These are phyloP conservation scores for Cinnamomum chago DNA, from an alignment of 164 flowering plant species.

Conservation along the genomic window DNA sequence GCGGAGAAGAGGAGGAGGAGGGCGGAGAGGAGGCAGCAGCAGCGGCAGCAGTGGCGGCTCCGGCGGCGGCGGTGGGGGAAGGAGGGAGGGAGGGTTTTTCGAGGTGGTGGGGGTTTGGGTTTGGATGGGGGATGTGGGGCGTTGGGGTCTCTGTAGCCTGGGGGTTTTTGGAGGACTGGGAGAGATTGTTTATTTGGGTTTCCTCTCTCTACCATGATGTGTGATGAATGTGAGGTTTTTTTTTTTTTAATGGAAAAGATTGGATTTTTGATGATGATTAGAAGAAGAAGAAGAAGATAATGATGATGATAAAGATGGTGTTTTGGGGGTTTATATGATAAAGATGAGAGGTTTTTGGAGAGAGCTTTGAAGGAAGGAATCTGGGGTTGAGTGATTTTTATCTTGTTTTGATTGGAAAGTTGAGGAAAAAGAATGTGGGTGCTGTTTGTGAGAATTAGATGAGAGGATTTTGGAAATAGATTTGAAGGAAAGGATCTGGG, in stretches of 20 bases:
- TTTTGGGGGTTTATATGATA: background rate
- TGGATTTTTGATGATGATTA: too few species aligned
- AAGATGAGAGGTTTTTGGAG: too few species aligned
- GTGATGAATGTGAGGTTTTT: too few species aligned
- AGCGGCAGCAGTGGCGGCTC: slow-evolving; percentile 35
- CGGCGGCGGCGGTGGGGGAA: slow-evolving; percentile 18
- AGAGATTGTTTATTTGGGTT: slow-evolving; percentile 16
- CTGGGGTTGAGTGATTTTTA: too few species aligned
- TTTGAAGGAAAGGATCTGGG: too few species aligned
- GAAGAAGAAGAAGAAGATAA: background rate
- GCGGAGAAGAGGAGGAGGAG: slow-evolving; percentile 21
- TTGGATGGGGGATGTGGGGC: slow-evolving; percentile 6
- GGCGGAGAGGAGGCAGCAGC: slow-evolving; percentile 28
- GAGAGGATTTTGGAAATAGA: too few species aligned
- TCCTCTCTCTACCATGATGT: slow-evolving; percentile 14
- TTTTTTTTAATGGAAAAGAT: too few species aligned
- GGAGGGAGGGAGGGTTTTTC: slow-evolving; percentile 34
- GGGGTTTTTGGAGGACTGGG: slow-evolving; percentile 47
- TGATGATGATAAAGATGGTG: background rate
- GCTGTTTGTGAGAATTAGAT: too few species aligned
- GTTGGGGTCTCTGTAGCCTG: slow-evolving; percentile 51
- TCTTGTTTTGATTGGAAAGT: too few species aligned
- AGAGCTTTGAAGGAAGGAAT: too few species aligned
- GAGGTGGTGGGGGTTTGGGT: slow-evolving; percentile 12
- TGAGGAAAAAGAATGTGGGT: too few species aligned